Conservation (phyloP, 208 protist genomes). For the Wallacemonas collosoma region DNA sequence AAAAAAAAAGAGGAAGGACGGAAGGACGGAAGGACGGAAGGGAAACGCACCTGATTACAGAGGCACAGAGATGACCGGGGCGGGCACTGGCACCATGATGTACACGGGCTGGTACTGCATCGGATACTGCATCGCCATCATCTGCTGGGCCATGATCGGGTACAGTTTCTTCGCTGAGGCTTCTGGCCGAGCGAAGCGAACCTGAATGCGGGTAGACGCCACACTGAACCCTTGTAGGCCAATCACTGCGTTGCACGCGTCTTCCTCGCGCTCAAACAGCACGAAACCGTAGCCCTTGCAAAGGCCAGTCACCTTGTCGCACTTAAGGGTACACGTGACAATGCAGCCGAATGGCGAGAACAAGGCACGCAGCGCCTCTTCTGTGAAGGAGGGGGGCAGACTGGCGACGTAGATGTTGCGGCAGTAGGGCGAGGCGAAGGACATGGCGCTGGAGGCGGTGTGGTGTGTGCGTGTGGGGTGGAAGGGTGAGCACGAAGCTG, state of each 20-base stretch:
- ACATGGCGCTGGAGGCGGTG: constrained; percentile 25
- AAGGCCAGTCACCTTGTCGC: constrained; percentile 51
- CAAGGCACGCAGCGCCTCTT: constrained; percentile 66
- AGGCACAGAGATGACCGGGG: constrained; percentile 32
- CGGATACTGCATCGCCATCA: constrained; percentile 25
- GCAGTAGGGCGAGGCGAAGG: constrained; percentile 51
- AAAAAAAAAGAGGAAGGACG: constrained; percentile 19
- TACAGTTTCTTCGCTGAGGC: constrained; percentile 76
- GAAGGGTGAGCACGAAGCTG: neutral
- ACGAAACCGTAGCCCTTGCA: constrained; percentile 90
- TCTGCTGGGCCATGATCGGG: constrained; percentile 63
- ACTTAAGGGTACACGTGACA: constrained; percentile 72
- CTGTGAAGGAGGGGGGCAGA: constrained; percentile 69
- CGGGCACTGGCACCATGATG: constrained; percentile 40
- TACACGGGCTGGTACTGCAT: constrained; percentile 44
- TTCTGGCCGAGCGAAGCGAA: constrained; percentile 76
- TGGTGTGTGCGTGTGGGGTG: neutral
- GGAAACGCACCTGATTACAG: constrained; percentile 14
- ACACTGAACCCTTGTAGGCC: constrained; percentile 69
- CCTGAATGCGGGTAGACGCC: constrained; percentile 73
- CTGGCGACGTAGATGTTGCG: constrained; percentile 91
- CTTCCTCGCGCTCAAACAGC: constrained; percentile 67
- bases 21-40: constrained; percentile 13
- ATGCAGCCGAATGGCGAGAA: constrained; percentile 75
- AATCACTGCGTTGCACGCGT: constrained; percentile 57